Percentiles rank a stretch among this genome's conserved stretches.
Evolutionary conservation across 1,139 yeast genomes (phyloP).

Genomic region (Scheffersomyces stambukii): DNA sequence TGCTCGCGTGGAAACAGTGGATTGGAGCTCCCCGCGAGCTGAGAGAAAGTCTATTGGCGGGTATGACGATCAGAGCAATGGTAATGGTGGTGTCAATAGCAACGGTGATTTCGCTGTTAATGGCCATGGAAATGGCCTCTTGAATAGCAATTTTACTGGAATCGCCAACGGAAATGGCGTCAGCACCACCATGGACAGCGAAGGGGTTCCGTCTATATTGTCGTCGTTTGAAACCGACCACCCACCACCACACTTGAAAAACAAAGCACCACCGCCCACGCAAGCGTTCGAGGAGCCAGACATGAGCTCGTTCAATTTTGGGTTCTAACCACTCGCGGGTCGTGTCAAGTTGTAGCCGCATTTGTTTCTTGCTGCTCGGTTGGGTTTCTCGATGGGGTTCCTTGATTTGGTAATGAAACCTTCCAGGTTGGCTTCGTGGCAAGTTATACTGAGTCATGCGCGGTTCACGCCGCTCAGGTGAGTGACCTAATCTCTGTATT

Average conservation of each 20-base stretch:
- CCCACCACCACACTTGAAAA: not conserved
- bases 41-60: not conserved
- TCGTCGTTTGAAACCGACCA: constrained; percentile 2
- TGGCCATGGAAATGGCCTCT: not conserved
- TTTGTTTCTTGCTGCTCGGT: no score
- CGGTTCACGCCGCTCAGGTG: no score
- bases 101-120: no score
- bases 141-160: not conserved
- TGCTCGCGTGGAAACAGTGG: not conserved
- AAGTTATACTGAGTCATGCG: no score
- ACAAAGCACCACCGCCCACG: constrained; percentile 42
- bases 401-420: no score
- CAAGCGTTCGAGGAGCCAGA: constrained; percentile 69
- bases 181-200: not conserved
- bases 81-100: not conserved
- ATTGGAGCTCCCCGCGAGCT: not conserved
- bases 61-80: not conserved
- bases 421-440: no score
- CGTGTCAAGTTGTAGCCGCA: no score
- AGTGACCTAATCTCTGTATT: no score
- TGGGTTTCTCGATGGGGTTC: no score
- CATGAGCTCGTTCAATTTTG: constrained; percentile 73
- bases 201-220: constrained; percentile 2
- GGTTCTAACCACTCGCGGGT: constrained; percentile 37
- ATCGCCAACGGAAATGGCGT: constrained; percentile 2